Evolutionary conservation across 148 eudicot species (phyloP), one percentile per base, ranked within the genome.

Genomic region (Polygonum maritimum): DNA sequence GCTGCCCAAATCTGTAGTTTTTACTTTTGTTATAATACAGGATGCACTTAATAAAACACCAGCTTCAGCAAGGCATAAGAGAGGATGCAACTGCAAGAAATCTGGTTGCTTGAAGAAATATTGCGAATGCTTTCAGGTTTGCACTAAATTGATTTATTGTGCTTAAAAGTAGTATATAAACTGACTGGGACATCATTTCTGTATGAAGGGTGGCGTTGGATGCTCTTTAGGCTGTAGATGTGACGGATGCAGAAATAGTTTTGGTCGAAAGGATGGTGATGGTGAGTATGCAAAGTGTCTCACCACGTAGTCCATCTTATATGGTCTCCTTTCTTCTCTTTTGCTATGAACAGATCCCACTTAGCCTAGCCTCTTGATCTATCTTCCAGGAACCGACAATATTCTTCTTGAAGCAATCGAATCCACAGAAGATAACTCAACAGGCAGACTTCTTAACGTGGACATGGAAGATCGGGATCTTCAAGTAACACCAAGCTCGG

Each of bases 41-140:
- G 81, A 76, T 39, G 83, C 78, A 48, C 7, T 71, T 49, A 80
- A 67, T 65, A 81, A 69, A 70, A 85, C 87, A 80, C 87, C 87
- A 48, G 87, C 87, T 62, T 85, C 87, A 69, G 85, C 87, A 18
- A 78, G 87, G 76, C 87, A 85, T 76, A 82, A 85, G 77, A 67
- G 83, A 70, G 87, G 87, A 60, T 85, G 87, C 76, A 85, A 85
- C 83, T 85, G 87, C 77, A 85, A 85, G 71, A 85, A 82, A 76
- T 85, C 87, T 2, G 80, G 85, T 62, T 85, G 87, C 74, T 76
- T 85, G 80, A 85, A 85, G 81, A 85, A 82, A 77, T 85, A 85
- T 65, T 85, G 87, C 62, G 87, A 85, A 76, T 85, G 87, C 81
- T 85, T 78, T 76, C 87, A 85, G 87, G 87, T 85, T 45, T 48